Conservation (phyloP, 306 rosid species). For the Rosa rugosa region DNA sequence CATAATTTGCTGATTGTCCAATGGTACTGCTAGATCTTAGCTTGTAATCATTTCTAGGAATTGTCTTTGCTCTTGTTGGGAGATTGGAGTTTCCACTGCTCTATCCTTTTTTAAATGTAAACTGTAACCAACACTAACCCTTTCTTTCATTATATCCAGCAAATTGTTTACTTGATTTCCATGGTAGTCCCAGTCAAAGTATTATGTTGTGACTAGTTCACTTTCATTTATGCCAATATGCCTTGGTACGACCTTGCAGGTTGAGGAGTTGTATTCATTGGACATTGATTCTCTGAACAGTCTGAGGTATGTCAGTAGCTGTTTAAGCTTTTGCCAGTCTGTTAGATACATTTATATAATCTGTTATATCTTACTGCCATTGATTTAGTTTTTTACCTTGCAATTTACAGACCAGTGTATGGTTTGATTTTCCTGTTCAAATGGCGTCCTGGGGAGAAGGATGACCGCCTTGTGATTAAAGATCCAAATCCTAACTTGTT, state of each 20-base stretch:
- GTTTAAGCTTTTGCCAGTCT: constrained; percentile 20
- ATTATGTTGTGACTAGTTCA: neutral
- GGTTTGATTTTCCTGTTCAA: constrained; percentile 98
- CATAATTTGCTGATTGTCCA: constrained; percentile 5
- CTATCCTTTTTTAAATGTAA: neutral
- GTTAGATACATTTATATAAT: constrained; percentile 6
- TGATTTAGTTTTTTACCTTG: neutral
- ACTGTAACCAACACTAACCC: neutral
- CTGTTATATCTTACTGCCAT: constrained; percentile 4
- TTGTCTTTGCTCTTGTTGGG: neutral
- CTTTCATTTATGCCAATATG: constrained; percentile 13
- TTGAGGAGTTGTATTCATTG: constrained; percentile 90
- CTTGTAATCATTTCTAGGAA: neutral
- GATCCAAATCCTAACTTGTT: constrained; percentile 96
- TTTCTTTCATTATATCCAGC: neutral
- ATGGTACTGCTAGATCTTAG: neutral
- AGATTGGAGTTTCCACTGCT: neutral
- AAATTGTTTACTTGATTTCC: neutral
- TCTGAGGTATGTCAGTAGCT: constrained; percentile 56
- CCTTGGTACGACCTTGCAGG: constrained; percentile 54
- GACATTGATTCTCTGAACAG: constrained; percentile 76
- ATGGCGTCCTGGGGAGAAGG: constrained; percentile 98
- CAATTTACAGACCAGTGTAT: constrained; percentile 77
- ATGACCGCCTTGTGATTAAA: constrained; percentile 78
- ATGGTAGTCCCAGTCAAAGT: neutral